A percentile compares a stretch with the other conserved stretches of the same genome.
Evolutionary conservation across 2,329 filamentous ascomycete species (phyloP).

Genomic region (Remersonia thermophila): DNA sequence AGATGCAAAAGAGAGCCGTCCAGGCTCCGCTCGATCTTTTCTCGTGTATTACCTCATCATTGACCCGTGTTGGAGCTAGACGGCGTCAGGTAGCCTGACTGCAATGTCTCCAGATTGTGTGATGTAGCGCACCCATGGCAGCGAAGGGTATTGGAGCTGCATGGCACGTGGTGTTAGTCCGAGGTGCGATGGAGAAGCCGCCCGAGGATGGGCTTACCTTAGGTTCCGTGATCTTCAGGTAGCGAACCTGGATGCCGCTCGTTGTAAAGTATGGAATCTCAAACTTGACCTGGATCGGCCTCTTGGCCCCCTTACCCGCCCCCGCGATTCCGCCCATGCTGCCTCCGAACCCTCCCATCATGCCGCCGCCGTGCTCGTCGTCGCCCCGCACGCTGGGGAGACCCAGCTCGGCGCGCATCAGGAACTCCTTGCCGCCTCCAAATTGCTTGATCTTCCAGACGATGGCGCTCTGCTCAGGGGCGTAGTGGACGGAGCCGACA

Average conservation of each 20-base stretch:
- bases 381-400: slow-evolving; percentile 89
- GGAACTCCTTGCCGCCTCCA: slow-evolving; percentile 92
- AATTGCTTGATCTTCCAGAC: slow-evolving; percentile 99
- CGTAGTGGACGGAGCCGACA: slow-evolving; percentile 93
- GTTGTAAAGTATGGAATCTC: slow-evolving; percentile 99
- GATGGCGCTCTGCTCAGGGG: slow-evolving; percentile 91
- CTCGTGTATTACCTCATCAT: too few relatives aligned
- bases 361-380: slow-evolving; percentile 88
- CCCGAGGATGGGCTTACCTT: slow-evolving; percentile 53
- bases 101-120: slow-evolving; percentile 96
- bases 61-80: too few relatives aligned
- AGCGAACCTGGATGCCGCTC: slow-evolving; percentile 93
- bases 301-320: slow-evolving; percentile 69
- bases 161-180: slow-evolving; percentile 5
- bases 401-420: slow-evolving; percentile 95
- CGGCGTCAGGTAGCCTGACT: slow-evolving; percentile 86
- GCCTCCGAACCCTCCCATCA: slow-evolving; percentile 94
- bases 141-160: slow-evolving; percentile 91
- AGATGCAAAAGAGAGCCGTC: too few relatives aligned
- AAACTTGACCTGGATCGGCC: slow-evolving; percentile 97
- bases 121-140: slow-evolving; percentile 98
- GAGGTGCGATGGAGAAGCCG: background rate
- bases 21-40: too few relatives aligned
- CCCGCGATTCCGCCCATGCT: slow-evolving; percentile 87
- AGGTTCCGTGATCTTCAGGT: slow-evolving; percentile 97